These are phyloP conservation scores for Penicillium crustosum DNA, from an alignment of 2,329 filamentous ascomycete species.

Conservation along the genomic window DNA sequence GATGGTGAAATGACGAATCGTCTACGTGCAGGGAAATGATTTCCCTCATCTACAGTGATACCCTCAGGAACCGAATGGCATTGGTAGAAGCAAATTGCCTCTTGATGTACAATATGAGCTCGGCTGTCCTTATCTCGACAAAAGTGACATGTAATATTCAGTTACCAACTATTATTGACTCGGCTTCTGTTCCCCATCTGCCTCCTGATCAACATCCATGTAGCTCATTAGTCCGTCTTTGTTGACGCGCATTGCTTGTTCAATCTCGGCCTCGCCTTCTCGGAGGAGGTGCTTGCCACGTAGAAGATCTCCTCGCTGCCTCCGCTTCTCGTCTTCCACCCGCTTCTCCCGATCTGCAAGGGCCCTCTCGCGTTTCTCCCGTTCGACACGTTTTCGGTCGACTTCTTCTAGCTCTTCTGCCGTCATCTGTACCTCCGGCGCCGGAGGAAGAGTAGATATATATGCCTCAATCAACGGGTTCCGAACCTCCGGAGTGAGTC, in stretches of 20 bases:
- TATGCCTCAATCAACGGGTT: constrained; percentile 46
- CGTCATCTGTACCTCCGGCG: constrained; percentile 40
- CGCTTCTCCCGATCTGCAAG: constrained; percentile 45
- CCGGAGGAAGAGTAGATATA: constrained; percentile 43
- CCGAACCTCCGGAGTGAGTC: constrained; percentile 40
- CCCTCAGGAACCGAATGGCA: constrained; percentile 30
- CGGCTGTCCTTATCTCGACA: constrained; percentile 1
- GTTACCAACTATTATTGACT: constrained; percentile 14
- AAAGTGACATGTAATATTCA: constrained; percentile 8
- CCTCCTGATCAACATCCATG: constrained; percentile 32
- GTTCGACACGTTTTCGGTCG: constrained; percentile 40
- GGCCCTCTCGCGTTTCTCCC: constrained; percentile 47
- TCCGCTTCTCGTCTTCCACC: constrained; percentile 46
- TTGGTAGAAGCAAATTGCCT: constrained; percentile 15
- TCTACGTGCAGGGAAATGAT: constrained; percentile 24
- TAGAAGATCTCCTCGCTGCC: constrained; percentile 40
- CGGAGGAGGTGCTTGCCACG: constrained; percentile 44
- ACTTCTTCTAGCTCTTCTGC: constrained; percentile 40
- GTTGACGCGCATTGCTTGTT: constrained; percentile 45
- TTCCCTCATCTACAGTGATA: constrained; percentile 38
- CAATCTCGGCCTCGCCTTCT: constrained; percentile 47
- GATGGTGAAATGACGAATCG: constrained; percentile 24
- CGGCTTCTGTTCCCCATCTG: constrained; percentile 9
- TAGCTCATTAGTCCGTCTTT: constrained; percentile 46
- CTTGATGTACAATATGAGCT: constrained; percentile 16